These are phyloP conservation scores for Tephrocybe sp. DNA, from an alignment of 768 basidiomycete genomes.

Conservation along the genomic window DNA sequence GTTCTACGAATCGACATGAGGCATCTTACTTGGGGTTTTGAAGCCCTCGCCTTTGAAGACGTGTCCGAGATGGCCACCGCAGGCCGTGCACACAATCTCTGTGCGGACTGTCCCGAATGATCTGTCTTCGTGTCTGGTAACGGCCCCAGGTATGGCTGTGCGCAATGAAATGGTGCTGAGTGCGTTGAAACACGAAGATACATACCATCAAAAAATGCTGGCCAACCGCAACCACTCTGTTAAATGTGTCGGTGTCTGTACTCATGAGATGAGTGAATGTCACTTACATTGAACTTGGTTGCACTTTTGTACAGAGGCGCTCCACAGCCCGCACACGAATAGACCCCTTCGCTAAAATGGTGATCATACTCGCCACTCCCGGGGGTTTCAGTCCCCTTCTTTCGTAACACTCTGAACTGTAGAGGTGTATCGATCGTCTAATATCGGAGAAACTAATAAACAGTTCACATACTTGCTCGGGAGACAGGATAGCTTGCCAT, in stretches of 20 bases:
- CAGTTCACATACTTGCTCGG: conserved; percentile 66
- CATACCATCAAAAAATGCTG: conserved; percentile 93
- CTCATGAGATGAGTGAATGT: not conserved
- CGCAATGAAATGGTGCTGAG: not conserved
- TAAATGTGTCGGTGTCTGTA: not conserved
- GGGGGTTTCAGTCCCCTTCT: conserved; percentile 85
- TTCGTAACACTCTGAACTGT: conserved; percentile 81
- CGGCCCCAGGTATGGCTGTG: conserved; percentile 86
- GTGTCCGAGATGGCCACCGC: conserved; percentile 93
- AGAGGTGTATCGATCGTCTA: not conserved
- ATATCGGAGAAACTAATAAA: not conserved
- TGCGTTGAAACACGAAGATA: not conserved
- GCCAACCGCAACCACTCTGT: conserved; percentile 92
- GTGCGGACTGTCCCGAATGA: conserved; percentile 67
- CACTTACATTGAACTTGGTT: conserved; percentile 77
- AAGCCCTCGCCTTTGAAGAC: conserved; percentile 94
- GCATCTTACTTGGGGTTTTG: conserved; percentile 66
- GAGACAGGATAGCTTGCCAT: conserved; percentile 80
- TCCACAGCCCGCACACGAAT: conserved; percentile 77
- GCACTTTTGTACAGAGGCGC: conserved; percentile 85
- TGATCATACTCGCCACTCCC: conserved; percentile 83
- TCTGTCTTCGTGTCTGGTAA: conserved; percentile 72
- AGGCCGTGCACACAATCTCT: conserved; percentile 89
- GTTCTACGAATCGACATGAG: not conserved
- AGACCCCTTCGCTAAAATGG: conserved; percentile 63